These are phyloP conservation scores for Cocos nucifera DNA, from an alignment of 176 grass and related monocot genomes.

Conservation along the genomic window DNA sequence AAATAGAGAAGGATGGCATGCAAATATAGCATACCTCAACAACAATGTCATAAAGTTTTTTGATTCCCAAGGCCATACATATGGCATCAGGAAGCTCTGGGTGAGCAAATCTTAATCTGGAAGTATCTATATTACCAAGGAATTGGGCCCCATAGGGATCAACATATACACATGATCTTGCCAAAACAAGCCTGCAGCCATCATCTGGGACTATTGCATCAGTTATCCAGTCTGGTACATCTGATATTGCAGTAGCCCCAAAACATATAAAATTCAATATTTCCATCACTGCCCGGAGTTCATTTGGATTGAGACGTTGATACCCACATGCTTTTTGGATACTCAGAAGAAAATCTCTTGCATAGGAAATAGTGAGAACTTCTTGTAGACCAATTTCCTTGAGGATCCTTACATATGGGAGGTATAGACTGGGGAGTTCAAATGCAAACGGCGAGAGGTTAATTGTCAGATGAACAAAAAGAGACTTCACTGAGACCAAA, in stretches of 20 bases:
- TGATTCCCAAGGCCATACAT: conserved; percentile 56
- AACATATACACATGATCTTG: conserved; percentile 81
- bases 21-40: conserved; percentile 46
- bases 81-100: conserved; percentile 77
- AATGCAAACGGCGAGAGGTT: conserved; percentile 98
- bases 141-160: conserved; percentile 66
- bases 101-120: conserved; percentile 82
- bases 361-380: conserved; percentile 65
- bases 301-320: conserved; percentile 91
- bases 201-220: conserved; percentile 91
- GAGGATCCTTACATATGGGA: conserved; percentile 72
- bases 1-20: neutral
- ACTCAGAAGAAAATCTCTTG: conserved; percentile 75
- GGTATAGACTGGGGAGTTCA: conserved; percentile 72
- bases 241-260: conserved; percentile 32
- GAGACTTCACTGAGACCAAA: conserved; percentile 74
- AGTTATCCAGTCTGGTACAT: conserved; percentile 37
- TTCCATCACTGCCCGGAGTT: conserved; percentile 84
- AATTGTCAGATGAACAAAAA: conserved; percentile 76
- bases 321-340: conserved; percentile 92
- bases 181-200: conserved; percentile 90
- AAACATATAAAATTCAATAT: conserved; percentile 82
- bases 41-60: conserved; percentile 73
- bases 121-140: conserved; percentile 67
- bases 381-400: conserved; percentile 90